A percentile compares a stretch with the other conserved stretches of the same genome.
Conservation (phyloP, 495 filamentous ascomycete genomes). For the Hypomontagnella submonticulosa region DNA sequence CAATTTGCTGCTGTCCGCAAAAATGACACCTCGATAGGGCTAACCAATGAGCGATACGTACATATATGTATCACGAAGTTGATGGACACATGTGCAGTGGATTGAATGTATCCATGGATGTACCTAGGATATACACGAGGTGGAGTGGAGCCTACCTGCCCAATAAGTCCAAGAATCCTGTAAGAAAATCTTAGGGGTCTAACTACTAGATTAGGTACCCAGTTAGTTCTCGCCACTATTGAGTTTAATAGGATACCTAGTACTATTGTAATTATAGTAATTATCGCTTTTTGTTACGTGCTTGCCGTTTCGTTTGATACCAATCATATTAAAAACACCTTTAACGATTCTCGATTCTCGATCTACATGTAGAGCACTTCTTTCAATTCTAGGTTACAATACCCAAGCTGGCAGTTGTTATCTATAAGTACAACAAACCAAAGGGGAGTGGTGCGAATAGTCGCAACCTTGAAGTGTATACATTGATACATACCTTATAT, state of each 20-base stretch:
- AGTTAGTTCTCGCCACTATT: not conserved
- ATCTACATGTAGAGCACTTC: not conserved
- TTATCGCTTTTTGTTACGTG: no score
- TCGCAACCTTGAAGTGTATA: not conserved
- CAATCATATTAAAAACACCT: constrained; percentile 9
- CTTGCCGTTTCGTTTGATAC: no score
- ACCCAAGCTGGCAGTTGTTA: constrained; percentile 5
- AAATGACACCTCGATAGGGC: constrained; percentile 34
- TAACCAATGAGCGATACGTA: constrained; percentile 31
- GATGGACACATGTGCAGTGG: not conserved
- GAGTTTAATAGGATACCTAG: no score
- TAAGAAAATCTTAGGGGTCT: constrained; percentile 1
- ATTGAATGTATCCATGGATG: not conserved
- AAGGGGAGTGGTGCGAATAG: no score
- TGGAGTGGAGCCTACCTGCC: constrained; percentile 8
- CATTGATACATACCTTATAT: not conserved
- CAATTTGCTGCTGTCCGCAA: constrained; percentile 13
- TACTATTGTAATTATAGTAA: no score
- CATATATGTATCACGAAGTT: not conserved
- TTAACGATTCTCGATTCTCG: constrained; percentile 4
- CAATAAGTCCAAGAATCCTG: constrained; percentile 16
- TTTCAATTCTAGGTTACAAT: constrained; percentile 20
- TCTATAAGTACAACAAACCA: no score
- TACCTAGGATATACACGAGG: not conserved
- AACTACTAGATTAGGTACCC: no score